These are phyloP conservation scores for Stylonectria norvegica DNA, from an alignment of 2,329 filamentous ascomycete genomes.

Conservation along the genomic window DNA sequence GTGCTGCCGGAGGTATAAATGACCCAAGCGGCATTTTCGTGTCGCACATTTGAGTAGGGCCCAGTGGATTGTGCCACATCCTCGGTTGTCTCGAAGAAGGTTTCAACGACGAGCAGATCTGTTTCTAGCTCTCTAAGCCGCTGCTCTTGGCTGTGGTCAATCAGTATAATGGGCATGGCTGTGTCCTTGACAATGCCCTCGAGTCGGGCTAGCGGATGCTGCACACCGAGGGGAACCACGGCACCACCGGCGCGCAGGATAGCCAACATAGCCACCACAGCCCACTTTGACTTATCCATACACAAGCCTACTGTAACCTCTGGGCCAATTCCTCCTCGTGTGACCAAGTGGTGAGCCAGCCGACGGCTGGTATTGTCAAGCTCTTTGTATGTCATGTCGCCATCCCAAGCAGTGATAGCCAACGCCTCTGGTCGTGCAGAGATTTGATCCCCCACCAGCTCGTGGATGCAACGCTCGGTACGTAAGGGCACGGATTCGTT, in stretches of 20 bases:
- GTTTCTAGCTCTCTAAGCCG: background rate
- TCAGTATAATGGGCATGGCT: background rate
- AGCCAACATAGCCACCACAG: constrained; percentile 31
- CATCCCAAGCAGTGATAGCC: constrained; percentile 44
- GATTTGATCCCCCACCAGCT: background rate
- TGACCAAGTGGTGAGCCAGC: constrained; percentile 36
- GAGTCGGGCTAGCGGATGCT: background rate
- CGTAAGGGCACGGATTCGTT: background rate
- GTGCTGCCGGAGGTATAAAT: constrained; percentile 23
- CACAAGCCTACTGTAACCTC: constrained; percentile 31
- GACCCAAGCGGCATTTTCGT: constrained; percentile 12
- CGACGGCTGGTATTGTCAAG: constrained; percentile 29
- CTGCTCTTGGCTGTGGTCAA: background rate
- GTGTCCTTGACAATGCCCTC: background rate
- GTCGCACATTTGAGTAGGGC: background rate
- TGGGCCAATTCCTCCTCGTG: constrained; percentile 22
- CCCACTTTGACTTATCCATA: constrained; percentile 38
- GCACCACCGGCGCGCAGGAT: constrained; percentile 35
- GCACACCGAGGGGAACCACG: constrained; percentile 25
- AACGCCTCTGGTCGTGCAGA: constrained; percentile 27
- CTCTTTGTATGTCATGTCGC: constrained; percentile 39
- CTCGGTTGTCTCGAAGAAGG: background rate
- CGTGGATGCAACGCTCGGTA: background rate
- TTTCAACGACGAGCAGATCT: background rate
- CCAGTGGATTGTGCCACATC: background rate